phyloP scores from a whole-genome alignment of 108 stramenopile genomes.

The Nitzschia palea region DNA sequence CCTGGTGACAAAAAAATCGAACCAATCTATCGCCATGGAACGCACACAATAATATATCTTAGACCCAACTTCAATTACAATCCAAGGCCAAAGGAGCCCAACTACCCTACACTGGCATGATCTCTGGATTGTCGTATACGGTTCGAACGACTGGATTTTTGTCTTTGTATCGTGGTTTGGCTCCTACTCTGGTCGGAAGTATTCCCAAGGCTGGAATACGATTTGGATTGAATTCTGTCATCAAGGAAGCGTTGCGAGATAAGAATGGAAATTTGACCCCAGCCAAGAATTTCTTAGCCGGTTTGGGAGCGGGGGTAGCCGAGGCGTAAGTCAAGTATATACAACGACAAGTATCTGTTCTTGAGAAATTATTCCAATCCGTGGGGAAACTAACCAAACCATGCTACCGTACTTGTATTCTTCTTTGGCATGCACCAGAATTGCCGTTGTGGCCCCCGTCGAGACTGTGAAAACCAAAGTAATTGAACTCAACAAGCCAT shows the following conservation, averaged over 20 bases:
- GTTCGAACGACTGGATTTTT: constrained; percentile 85
- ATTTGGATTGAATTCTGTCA: constrained; percentile 91
- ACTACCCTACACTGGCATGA: constrained; percentile 83
- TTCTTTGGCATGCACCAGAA: neutral
- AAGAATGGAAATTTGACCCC: constrained; percentile 81
- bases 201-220: constrained; percentile 97
- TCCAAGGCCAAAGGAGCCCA: constrained; percentile 56
- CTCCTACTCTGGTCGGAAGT: constrained; percentile 88
- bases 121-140: constrained; percentile 85
- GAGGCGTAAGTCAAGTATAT: constrained; percentile 53
- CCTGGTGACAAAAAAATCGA: too few relatives aligned
- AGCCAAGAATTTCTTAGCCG: constrained; percentile 90
- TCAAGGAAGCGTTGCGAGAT: constrained; percentile 82
- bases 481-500: constrained; percentile 90
- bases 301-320: constrained; percentile 90
- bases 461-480: constrained; percentile 98
- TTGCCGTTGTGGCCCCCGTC: constrained; percentile 94
- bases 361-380: too few relatives aligned
- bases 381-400: too few relatives aligned
- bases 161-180: constrained; percentile 88
- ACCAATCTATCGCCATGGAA: too few relatives aligned
- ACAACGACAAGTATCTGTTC: neutral
- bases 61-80: constrained; percentile 77
- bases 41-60: neutral
- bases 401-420: too few relatives aligned